A percentile compares a stretch with the other conserved stretches of the same genome.
Conservation (phyloP, 2,329 filamentous ascomycete species). For the Penicillium sp. region DNA sequence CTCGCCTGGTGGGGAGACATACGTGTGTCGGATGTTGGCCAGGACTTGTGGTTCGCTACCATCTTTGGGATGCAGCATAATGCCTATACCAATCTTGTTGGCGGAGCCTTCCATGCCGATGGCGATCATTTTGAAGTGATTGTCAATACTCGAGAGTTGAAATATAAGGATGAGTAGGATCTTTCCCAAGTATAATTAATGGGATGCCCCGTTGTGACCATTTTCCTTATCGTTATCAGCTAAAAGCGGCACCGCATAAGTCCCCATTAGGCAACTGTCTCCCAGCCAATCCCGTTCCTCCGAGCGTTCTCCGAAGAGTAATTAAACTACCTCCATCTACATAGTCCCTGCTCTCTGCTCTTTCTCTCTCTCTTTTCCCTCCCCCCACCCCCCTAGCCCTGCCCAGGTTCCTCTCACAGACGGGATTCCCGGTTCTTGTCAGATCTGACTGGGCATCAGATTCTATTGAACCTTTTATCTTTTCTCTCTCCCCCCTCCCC, state of each 20-base stretch:
- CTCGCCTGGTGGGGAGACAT: slow-evolving; percentile 85
- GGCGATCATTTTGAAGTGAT: slow-evolving; percentile 59
- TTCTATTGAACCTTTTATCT: not conserved
- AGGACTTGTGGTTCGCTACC: slow-evolving; percentile 70
- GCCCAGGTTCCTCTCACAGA: not conserved
- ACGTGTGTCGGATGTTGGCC: slow-evolving; percentile 93
- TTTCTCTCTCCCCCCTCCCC: slow-evolving; percentile 4
- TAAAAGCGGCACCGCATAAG: not conserved
- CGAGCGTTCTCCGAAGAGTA: not conserved
- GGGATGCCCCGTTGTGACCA: too few relatives aligned
- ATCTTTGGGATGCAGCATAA: slow-evolving; percentile 74
- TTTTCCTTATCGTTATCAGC: not conserved
- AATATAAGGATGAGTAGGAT: not conserved
- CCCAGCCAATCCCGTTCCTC: not conserved
- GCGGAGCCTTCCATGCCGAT: slow-evolving; percentile 88
- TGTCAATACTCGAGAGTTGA: not conserved
- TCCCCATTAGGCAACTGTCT: not conserved
- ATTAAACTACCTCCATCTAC: not conserved
- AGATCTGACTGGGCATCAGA: not conserved
- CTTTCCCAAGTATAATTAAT: too few relatives aligned
- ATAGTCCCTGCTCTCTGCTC: not conserved
- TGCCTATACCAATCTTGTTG: slow-evolving; percentile 94
- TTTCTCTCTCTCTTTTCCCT: not conserved
- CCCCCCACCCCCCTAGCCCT: not conserved
- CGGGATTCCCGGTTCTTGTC: not conserved